phyloP scores from a whole-genome alignment of 2,329 filamentous ascomycete genomes.

The Talaromyces sp. region DNA sequence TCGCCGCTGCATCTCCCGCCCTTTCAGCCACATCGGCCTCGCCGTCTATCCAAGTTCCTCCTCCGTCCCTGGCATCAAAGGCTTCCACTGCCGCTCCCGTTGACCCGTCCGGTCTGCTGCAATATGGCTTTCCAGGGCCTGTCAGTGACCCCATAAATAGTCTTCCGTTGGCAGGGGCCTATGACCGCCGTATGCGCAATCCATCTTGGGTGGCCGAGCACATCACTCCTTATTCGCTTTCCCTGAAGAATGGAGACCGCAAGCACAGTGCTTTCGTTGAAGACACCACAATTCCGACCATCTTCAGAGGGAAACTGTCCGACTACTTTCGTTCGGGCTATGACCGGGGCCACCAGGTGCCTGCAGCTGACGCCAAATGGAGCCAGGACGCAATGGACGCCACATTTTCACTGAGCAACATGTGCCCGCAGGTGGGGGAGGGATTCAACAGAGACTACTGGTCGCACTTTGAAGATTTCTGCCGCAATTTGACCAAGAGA shows the following conservation, averaged over 20 bases:
- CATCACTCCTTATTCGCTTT: constrained; percentile 83
- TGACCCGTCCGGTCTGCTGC: constrained; percentile 70
- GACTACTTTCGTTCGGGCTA: constrained; percentile 96
- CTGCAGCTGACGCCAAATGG: constrained; percentile 95
- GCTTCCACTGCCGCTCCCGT: constrained; percentile 47
- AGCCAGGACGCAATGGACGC: constrained; percentile 90
- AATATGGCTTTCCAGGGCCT: constrained; percentile 90
- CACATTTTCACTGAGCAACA: constrained; percentile 90
- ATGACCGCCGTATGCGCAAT: constrained; percentile 85
- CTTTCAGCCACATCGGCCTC: constrained; percentile 37
- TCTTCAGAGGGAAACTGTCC: constrained; percentile 83
- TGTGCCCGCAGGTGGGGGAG: constrained; percentile 97
- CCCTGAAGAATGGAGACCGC: constrained; percentile 71
- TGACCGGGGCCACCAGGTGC: constrained; percentile 94
- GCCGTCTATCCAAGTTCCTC: constrained; percentile 26
- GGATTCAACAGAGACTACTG: constrained; percentile 99
- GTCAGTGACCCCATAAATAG: constrained; percentile 75
- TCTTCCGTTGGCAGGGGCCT: constrained; percentile 75
- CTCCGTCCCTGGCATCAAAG: constrained; percentile 23
- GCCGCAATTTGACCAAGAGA: constrained; percentile 69
- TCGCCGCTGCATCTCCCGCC: constrained; percentile 18
- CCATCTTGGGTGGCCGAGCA: constrained; percentile 95
- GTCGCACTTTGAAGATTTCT: constrained; percentile 98
- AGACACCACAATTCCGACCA: constrained; percentile 71
- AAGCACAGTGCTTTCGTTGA: constrained; percentile 80